Percentiles rank a stretch among this genome's conserved stretches.
phyloP scores from a whole-genome alignment of 2,329 filamentous ascomycete species.

The Sclerotinia spermophila region DNA sequence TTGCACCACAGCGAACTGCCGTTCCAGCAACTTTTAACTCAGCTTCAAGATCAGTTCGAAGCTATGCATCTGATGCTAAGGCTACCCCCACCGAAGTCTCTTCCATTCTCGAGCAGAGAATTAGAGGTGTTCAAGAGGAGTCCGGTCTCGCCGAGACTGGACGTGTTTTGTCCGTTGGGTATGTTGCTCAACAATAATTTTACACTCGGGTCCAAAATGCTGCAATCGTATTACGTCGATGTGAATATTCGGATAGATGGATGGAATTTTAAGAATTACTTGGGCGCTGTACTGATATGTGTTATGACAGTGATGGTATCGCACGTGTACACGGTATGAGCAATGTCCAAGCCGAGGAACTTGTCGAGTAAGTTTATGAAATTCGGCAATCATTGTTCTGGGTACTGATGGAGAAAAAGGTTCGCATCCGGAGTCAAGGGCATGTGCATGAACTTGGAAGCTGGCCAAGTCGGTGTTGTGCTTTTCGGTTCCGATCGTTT shows the following conservation, averaged over 20 bases:
- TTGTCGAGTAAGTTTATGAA: conserved; percentile 81
- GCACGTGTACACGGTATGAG: conserved; percentile 99
- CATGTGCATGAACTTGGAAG: conserved; percentile 99
- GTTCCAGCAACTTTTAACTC: conserved; percentile 73
- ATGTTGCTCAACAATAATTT: conserved; percentile 48
- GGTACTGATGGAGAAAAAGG: conserved; percentile 47
- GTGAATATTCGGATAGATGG: background rate
- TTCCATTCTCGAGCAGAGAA: conserved; percentile 98
- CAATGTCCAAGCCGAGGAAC: conserved; percentile 99
- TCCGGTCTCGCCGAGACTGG: conserved; percentile 95
- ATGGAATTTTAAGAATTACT: background rate
- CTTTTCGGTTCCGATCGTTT: conserved; percentile 99
- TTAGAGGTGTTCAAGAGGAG: conserved; percentile 98
- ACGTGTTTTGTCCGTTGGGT: conserved; percentile 98
- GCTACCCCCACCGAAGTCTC: conserved; percentile 96
- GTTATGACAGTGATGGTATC: conserved; percentile 86
- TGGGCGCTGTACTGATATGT: conserved; percentile 25
- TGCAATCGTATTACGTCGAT: background rate
- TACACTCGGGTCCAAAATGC: conserved; percentile 2
- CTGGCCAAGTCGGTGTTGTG: conserved; percentile 99
- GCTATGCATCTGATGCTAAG: conserved; percentile 91
- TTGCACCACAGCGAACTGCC: conserved; percentile 75
- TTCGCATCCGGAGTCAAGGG: conserved; percentile 99
- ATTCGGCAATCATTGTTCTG: conserved; percentile 17
- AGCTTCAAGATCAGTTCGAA: conserved; percentile 69